Conservation (phyloP, 2,329 filamentous ascomycete genomes). For the Colletotrichum sp. region DNA sequence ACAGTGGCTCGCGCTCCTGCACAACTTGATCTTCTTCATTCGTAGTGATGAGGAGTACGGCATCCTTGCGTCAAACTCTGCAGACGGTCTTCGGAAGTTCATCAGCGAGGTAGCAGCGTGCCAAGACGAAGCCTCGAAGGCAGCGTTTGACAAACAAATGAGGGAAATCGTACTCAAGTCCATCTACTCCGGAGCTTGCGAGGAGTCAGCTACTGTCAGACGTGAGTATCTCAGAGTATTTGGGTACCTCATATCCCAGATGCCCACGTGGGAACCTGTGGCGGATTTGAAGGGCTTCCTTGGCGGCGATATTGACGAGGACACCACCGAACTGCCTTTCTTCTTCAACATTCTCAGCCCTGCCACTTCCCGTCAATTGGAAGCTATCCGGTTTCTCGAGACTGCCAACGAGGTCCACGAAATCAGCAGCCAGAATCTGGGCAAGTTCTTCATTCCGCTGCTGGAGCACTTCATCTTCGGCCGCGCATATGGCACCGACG, state of each 20-base stretch:
- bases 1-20: constrained; percentile 87
- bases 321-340: constrained; percentile 72
- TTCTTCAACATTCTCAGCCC: constrained; percentile 94
- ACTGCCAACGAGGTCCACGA: constrained; percentile 67
- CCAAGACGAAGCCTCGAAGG: constrained; percentile 41
- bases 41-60: constrained; percentile 87
- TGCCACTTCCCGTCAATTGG: constrained; percentile 83
- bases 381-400: constrained; percentile 80
- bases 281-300: constrained; percentile 77
- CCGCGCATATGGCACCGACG: constrained; percentile 73
- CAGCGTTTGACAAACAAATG: constrained; percentile 63
- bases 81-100: constrained; percentile 80
- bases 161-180: constrained; percentile 73
- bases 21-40: constrained; percentile 89
- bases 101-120: constrained; percentile 66
- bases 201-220: constrained; percentile 83
- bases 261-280: constrained; percentile 73
- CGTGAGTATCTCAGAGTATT: constrained; percentile 82
- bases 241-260: constrained; percentile 75
- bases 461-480: constrained; percentile 95
- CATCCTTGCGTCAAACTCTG: constrained; percentile 80
- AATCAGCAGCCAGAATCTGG: constrained; percentile 78
- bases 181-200: constrained; percentile 76
- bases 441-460: constrained; percentile 87
- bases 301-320: constrained; percentile 61